phyloP scores from a whole-genome alignment of 805 yeast genomes.

The Metschnikowia vanudenii region DNA sequence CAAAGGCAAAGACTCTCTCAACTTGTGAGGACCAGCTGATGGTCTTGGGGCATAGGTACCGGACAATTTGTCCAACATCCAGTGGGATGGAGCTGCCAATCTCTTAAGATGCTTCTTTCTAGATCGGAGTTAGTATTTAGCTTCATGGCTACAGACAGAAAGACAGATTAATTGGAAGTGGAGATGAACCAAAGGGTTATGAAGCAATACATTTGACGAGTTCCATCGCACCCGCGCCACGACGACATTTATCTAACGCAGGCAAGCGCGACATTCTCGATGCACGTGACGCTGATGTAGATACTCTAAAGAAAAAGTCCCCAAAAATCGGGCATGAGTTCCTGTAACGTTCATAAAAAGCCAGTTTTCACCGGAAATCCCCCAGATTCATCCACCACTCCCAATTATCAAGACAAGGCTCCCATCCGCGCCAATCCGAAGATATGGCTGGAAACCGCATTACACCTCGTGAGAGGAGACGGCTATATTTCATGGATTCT shows the following conservation, averaged over 20 bases:
- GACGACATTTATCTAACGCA: background rate
- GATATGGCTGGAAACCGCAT: slow-evolving; percentile 25
- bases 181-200: background rate
- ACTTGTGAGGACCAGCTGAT: slow-evolving; percentile 99
- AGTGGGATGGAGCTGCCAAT: slow-evolving; percentile 99
- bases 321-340: background rate
- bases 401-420: slow-evolving; percentile 49
- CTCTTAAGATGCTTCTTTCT: slow-evolving; percentile 99
- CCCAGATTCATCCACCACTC: slow-evolving; percentile 12
- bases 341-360: background rate
- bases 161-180: slow-evolving; percentile 6
- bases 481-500: slow-evolving; percentile 11
- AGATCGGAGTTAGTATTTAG: slow-evolving; percentile 28
- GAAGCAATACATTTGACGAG: background rate
- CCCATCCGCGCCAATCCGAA: slow-evolving; percentile 38
- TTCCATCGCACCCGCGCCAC: background rate
- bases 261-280: background rate
- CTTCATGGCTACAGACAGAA: slow-evolving; percentile 9
- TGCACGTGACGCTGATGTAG: background rate
- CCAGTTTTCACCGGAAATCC: background rate
- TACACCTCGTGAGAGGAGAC: slow-evolving; percentile 12
- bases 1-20: slow-evolving; percentile 97
- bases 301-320: background rate
- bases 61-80: slow-evolving; percentile 99
- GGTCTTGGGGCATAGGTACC: slow-evolving; percentile 99